Base-by-base conservation (phyloP, 345 rosid species). In the Melaleuca quinquenervia region DNA sequence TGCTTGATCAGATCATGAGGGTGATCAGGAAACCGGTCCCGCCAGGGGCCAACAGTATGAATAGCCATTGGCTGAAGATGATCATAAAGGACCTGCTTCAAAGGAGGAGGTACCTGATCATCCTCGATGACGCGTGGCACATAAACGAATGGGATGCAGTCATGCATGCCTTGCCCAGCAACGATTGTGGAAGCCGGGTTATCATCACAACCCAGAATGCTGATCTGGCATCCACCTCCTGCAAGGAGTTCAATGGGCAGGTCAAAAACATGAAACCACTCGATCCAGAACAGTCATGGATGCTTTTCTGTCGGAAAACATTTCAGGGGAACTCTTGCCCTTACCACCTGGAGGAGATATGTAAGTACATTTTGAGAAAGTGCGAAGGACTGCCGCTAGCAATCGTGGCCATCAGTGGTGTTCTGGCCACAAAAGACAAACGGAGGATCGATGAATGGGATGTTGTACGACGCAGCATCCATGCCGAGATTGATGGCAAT, bases 321-420 rank as follows among this genome's bases (percentile, higher is more conserved):
- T 90, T 90, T 48, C 88, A 82, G 10, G 84, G 87, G 32, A 86
- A 82, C 62, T 32, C 86, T 3, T 92, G 91, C 60, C 92, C 92
- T 44, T 29, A 87, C n/a, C 64, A 90, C 51, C 75, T 92, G 45
- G 87, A 87, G 83, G 64, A 87, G 32, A 80, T 88, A 7, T 90
- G 89, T 1, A 52, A 32, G 50, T 64, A 48, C 0, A 90, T 92
- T 78, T 83, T 91, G 75, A 80, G 55, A 22, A 88, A 86, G 18
- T 92, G 92, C 18, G 91, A 83, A 44, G 94, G 91, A 26, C 29
- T 92, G 9, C 92, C 91, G 2, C 91, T 92, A 26, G 91, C 91
- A 20, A 90, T 92, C 11, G 91, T 90, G 75, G 94, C 91, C 20
- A 88, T 92, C 55, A 86, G 88, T 36, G 92, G 92, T 11, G 90